Base-by-base conservation (phyloP, 176 grass and related monocot genomes). In the Hyparrhenia diplandra region DNA sequence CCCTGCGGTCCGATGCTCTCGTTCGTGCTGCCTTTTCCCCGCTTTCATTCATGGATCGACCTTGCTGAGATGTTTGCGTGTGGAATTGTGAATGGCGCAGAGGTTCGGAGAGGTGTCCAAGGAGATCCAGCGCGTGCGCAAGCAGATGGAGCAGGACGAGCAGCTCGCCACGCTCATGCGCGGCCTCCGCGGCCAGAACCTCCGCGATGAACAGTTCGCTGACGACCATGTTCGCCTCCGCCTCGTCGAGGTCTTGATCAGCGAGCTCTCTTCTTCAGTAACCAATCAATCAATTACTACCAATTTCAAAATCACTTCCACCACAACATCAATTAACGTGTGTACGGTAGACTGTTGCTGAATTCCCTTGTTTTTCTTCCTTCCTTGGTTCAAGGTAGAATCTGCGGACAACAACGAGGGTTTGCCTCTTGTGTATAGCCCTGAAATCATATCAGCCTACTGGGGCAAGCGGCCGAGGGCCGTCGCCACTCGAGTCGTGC, bases 61-160 rank as follows among this genome's bases (percentile, higher is more conserved):
- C n/a, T 42, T 37, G 39, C 84, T 82, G 21, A 60, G 28, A 30
- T 36, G 64, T 65, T 29, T 83, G 31, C 49, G 10, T 35, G 16
- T 20, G 60, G 46, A 1, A 20, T 1, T 83, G n/a, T 82, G 71
- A 6, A 31, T 28, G 61, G 7, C 70, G 35, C 58, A 98, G 95
- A 87, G 90, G 55, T 89, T 94, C 70, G 92, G 91, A 28, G 89
- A 86, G 12, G 83, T 98, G 28, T 98, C 95, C 64, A 87, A 91
- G 71, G 95, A 98, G 88, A 98, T 98, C 42, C 88, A 93, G 88
- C 91, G 88, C 32, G 90, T 98, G 78, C 85, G 95, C 27, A 94
- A 98, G 85, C 92, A 98, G 82, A 94, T 98, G 95, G 95, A 98
- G 90, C 81, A 98, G 86, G 95, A 98, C 84, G 95, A 98, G 89